Evolutionary conservation across 2,329 filamentous ascomycete genomes (phyloP).

Genomic region (Venturia effusa): DNA sequence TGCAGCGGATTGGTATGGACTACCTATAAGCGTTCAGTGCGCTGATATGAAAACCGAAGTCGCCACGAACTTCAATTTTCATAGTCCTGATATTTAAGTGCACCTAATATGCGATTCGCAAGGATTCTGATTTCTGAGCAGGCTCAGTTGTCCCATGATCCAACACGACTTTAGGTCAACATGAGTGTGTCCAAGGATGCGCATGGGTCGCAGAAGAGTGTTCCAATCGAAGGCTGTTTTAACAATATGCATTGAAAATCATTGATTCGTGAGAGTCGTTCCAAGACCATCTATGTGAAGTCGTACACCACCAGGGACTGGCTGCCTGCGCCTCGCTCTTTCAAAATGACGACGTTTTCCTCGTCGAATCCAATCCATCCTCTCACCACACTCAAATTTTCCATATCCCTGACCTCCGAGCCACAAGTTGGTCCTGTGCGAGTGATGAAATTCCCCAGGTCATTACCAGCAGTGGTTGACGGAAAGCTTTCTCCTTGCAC

Average conservation of each 20-base stretch:
- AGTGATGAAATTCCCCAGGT: neutral
- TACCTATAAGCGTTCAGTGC: neutral
- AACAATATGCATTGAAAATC: neutral
- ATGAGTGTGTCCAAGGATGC: neutral
- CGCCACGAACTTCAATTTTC: neutral
- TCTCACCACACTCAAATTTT: slow-evolving; percentile 33
- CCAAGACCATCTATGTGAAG: slow-evolving; percentile 49
- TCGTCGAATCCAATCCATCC: slow-evolving; percentile 82
- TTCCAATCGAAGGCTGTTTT: neutral
- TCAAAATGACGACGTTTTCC: slow-evolving; percentile 78
- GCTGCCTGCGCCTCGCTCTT: slow-evolving; percentile 55
- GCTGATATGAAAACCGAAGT: neutral
- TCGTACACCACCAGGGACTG: slow-evolving; percentile 78
- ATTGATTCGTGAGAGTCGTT: neutral
- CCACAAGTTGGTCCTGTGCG: neutral
- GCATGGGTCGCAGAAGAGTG: neutral
- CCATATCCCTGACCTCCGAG: slow-evolving; percentile 2
- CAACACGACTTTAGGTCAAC: neutral
- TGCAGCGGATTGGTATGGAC: neutral
- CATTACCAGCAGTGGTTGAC: neutral
- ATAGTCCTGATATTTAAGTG: neutral
- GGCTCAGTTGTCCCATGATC: neutral
- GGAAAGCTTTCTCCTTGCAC: slow-evolving; percentile 27
- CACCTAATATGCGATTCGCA: neutral
- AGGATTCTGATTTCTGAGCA: neutral